Evolutionary conservation across 148 eudicot species (phyloP), one percentile per base, ranked within the genome.

Genomic region (Suaeda aralocaspica): DNA sequence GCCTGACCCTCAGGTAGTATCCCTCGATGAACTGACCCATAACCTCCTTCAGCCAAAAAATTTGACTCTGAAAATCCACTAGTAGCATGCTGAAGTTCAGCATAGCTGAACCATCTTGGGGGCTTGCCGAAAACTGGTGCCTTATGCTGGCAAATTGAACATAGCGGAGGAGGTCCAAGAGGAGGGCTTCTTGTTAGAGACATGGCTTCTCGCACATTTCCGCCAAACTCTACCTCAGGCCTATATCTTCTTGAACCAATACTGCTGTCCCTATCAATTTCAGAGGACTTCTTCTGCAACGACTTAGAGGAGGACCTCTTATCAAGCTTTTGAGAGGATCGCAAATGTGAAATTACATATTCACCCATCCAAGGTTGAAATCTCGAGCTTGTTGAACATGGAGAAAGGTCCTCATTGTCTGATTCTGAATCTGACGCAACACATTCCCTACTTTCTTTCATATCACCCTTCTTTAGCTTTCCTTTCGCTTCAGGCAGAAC

Each of bases 41-140:
- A 86, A 13, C 89, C 96, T 52, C 97, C 96, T 70, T 92, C 97
- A 0, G 95, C 97, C 74, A 92, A 82, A 74, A 92, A 92, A 81
- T 92, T 92, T 18, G 90, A 87, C 72, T 83, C 77, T 3, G 97
- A 92, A 78, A 92, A 92, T 13, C 96, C 92, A 50, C 87, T 80
- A 18, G 97, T 92, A 44, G 97, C 97, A 62, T 80, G 84, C 83
- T 92, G 92, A 66, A 92, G 84, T 80, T 92, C 97, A 46, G 89
- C 89, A 79, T 83, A 92, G 44, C 89, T 75, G 64, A 92, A 92
- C 97, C 91, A 86, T 76, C 73, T 89, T 15, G 97, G 97, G 25
- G 97, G 97, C 60, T 92, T 92, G 51, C 97, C 96, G 57, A 92
- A 92, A 29, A 86, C 83, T 0, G 97, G 97, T 28, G 82, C 85